Evolutionary conservation across 768 basidiomycete species (phyloP), one percentile per base, ranked within the genome.

Genomic region (Pleurotus ostreatus): DNA sequence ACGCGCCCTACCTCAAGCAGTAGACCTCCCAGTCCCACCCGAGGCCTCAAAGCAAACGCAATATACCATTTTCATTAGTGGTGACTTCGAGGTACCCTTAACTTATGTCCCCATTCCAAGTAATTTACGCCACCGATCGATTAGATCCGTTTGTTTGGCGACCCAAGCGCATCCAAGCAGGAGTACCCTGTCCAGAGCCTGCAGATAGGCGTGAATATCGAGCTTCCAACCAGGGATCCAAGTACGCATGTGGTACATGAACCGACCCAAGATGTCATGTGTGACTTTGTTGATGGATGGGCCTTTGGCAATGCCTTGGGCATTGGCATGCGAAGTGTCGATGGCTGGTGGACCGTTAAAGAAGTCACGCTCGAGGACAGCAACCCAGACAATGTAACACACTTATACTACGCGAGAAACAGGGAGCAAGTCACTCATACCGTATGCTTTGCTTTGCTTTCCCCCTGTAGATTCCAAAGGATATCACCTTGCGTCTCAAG

Each of bases 121-220:
- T 7, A 2, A 46, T 46, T 48, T 48, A 60, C 22, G 26, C 47
- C 54, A 46, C 49, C 49, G 49, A 44, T 44, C 41, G 34, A 30
- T 51, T 61, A 92, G 88, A 91, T 94, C 56, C 77, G 92, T 59
- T 76, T 94, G 46, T 95, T 93, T 66, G 92, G 92, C 5, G 89
- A 90, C 67, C 89, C 91, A 8, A 70, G 61, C 30, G 69, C 66
- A 13, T 61, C 70, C 8, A 70, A 69, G 6, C 71, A 66, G 20
- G 69, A 75, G 1, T 55, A 72, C 3, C 92, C 91, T 0, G 70
- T 75, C 11, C 80, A 90, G 56, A 78, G 70, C 18, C 70, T 94
- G 59, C 74, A 73, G 3, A 61, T 92, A 46, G 66, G 68, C 0
- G 72, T 86, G 22, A 70, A 75, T 11, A 55, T 81, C 7, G 77